A percentile compares a stretch with the other conserved stretches of the same genome.
phyloP scores from a whole-genome alignment of 768 basidiomycete species.

The Serpula lacrymans region DNA sequence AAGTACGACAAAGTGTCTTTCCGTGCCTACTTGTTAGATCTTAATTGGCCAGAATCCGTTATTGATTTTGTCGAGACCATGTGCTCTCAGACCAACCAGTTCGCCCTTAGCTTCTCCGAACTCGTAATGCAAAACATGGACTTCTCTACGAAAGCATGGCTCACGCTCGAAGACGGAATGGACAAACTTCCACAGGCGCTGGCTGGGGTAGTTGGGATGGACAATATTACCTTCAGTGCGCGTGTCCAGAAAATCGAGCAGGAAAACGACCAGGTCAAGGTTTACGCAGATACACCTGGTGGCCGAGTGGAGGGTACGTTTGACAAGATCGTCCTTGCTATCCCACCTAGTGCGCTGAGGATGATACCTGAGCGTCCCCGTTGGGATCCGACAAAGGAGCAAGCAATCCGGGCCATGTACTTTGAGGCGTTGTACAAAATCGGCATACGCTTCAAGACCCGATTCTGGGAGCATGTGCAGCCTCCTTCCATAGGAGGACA shows the following conservation, averaged over 20 bases:
- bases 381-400: slow-evolving; percentile 15
- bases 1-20: slow-evolving; percentile 15
- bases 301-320: slow-evolving; percentile 9
- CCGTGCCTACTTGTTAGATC: slow-evolving; percentile 12
- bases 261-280: slow-evolving; percentile 7
- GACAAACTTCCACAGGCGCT: slow-evolving; percentile 18
- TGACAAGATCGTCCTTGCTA: slow-evolving; percentile 17
- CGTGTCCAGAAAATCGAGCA: slow-evolving; percentile 13
- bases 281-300: slow-evolving; percentile 1
- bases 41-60: slow-evolving; percentile 13
- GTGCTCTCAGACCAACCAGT: slow-evolving; percentile 20
- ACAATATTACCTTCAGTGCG: slow-evolving; percentile 17
- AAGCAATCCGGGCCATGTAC: slow-evolving; percentile 19
- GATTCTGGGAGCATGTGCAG: slow-evolving; percentile 33
- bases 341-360: slow-evolving; percentile 18
- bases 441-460: slow-evolving; percentile 31
- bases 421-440: slow-evolving; percentile 29
- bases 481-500: slow-evolving; percentile 37
- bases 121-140: slow-evolving; percentile 21
- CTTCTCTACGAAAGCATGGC: slow-evolving; percentile 17
- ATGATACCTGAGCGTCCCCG: slow-evolving; percentile 19
- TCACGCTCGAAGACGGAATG: slow-evolving; percentile 17
- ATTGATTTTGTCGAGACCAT: slow-evolving; percentile 21
- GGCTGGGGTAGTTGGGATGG: slow-evolving; percentile 13
- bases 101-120: slow-evolving; percentile 21